Evolutionary conservation across 805 yeast species (phyloP), one percentile per base, ranked within the genome.

Genomic region (Scheffersomyces lignosus): DNA sequence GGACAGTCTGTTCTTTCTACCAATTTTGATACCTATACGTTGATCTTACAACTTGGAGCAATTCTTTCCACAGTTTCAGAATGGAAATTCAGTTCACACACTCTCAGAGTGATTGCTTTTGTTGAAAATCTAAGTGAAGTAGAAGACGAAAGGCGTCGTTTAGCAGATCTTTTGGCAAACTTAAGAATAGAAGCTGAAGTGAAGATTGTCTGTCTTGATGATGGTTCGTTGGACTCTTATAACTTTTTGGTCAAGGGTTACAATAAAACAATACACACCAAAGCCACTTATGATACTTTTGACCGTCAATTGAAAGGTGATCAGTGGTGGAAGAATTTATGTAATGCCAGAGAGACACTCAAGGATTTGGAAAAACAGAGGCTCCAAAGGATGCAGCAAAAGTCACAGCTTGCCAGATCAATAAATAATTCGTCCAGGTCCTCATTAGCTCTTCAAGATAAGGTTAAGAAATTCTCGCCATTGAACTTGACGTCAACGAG

Each of bases 21-120:
- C 3, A 93, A 93, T 54, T 89, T 93, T 56, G 99, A 93, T 59
- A 93, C 99, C 0, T 93, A 90, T 54, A 91, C 98, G 0, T 72
- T 93, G 52, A 93, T 93, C 45, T 66, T 95, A 40, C 99, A 93
- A 54, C 68, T 93, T 38, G 99, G 98, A 3, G 95, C 96, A 1
- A 91, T 93, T 47, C 66, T 93, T 40, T 80, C 86, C 8, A 90
- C 99, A 0, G 99, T 93, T 3, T 95, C 95, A 1, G 85, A 83
- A 29, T 93, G 99, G 99, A 81, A 86, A 45, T 71, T 71, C 32
- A 80, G 84, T 0, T 54, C 56, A 17, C 93, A 88, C 54, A 64
- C 60, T 4, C 57, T 93, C 26, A 70, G 99, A 41, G 88, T 93
- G 8, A 81, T 93, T 34, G 95, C 86, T 0, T 91, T 93, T 70